Evolutionary conservation across 2,329 filamentous ascomycete species (phyloP), one percentile per base, ranked within the genome.

Genomic region (Cercospora sp.): DNA sequence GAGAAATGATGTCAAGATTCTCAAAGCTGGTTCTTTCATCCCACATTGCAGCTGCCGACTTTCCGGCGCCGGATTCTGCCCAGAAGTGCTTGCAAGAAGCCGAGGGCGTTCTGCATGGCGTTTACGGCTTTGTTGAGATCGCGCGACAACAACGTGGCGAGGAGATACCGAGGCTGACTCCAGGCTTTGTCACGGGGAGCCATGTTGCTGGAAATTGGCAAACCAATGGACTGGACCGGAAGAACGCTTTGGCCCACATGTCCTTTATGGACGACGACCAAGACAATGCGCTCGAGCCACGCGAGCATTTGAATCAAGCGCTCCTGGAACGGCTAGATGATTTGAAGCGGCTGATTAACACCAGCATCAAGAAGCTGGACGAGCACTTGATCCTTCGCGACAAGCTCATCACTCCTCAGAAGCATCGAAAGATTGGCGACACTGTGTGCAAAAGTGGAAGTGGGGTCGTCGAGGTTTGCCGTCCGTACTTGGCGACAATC

Each of bases 1-100:
- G 95, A 64, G 95, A 98, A 78, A 98, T 98, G 90, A 99, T 99
- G 95, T 98, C 95, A 55, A 94, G 97, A 75, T 99, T 99, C 79
- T 98, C 95, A n/a, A 99, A 99, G 79, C 85, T 99, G 9, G 95
- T 99, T 55, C 90, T 99, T 60, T 99, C 95, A 2, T 98, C 95
- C 13, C 95, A 99, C 78, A 97, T 99, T 78, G 95, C 95, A 45
- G 93, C 94, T 5, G 92, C 94, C 36, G 95, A 99, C 81, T 98
- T 93, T 88, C 94, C 94, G 8, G 93, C 94, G 64, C 90, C 92
- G 16, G 95, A 99, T 79, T 96, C 94, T 0, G 91, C 94, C 69
- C 90, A 95, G 64, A 99, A 99, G 79, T 99, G 95, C 76, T 81
- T 98, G 72, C 93, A 96, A 78, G 95, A 99, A 82, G 95, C 95